A percentile compares a stretch with the other conserved stretches of the same genome.
Conservation (phyloP, 306 rosid genomes). For the Fragaria nilgerrensis region DNA sequence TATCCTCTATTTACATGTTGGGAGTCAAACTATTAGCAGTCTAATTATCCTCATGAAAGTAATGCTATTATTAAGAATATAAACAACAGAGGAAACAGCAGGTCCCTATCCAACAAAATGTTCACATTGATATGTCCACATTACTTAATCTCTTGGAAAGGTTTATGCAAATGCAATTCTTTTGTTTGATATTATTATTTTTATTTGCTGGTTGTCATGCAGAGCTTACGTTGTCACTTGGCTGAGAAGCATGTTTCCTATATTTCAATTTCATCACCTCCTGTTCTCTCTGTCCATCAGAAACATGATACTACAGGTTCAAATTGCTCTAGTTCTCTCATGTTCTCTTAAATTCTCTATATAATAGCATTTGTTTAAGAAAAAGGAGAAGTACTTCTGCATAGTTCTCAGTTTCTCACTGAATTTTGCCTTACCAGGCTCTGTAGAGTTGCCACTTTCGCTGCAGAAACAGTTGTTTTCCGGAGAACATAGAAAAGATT, state of each 20-base stretch:
- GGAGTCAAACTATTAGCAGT: background rate
- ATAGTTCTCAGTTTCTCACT: slow-evolving; percentile 16
- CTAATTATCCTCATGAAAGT: background rate
- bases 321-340: slow-evolving; percentile 20
- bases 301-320: slow-evolving; percentile 48
- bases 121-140: background rate
- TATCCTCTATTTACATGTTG: background rate
- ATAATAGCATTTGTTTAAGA: background rate
- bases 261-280: slow-evolving; percentile 62
- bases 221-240: slow-evolving; percentile 58
- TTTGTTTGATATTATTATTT: background rate
- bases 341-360: background rate
- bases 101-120: background rate
- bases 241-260: slow-evolving; percentile 51
- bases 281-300: slow-evolving; percentile 53
- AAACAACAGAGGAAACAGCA: background rate
- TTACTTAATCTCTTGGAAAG: background rate
- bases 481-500: slow-evolving; percentile 53
- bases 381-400: background rate
- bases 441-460: slow-evolving; percentile 41
- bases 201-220: slow-evolving; percentile 28
- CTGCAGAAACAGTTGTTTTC: slow-evolving; percentile 50
- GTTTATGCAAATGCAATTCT: background rate
- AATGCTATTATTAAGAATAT: background rate
- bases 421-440: slow-evolving; percentile 38